These are phyloP conservation scores for Lunularia cruciata DNA, from an alignment of 225 moss, liverwort and hornwort genomes.

Conservation along the genomic window DNA sequence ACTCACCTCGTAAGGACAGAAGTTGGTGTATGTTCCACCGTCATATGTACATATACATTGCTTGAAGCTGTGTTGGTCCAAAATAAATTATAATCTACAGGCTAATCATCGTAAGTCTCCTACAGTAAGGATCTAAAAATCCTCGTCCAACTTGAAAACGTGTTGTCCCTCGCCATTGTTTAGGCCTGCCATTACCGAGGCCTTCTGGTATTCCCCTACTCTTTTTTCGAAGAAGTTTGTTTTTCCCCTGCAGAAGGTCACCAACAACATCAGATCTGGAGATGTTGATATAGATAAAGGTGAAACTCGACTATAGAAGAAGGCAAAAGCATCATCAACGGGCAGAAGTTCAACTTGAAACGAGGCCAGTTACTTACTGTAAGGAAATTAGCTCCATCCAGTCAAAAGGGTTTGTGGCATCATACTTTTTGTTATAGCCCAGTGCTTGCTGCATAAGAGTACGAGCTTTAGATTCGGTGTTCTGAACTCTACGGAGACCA, in stretches of 20 bases:
- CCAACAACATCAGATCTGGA: neutral
- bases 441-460: constrained; percentile 48
- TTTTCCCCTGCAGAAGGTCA: constrained; percentile 66
- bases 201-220: constrained; percentile 87
- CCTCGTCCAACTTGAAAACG: constrained; percentile 74
- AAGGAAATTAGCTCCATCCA: constrained; percentile 95
- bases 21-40: too few relatives aligned
- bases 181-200: constrained; percentile 73
- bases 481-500: too few relatives aligned
- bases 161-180: constrained; percentile 56
- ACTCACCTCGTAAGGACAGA: too few relatives aligned
- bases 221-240: constrained; percentile 92
- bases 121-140: constrained; percentile 44
- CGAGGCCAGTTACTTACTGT: constrained; percentile 52
- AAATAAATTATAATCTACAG: neutral
- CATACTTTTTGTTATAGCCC: constrained; percentile 70
- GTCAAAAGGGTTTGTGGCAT: constrained; percentile 72
- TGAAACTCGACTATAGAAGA: neutral
- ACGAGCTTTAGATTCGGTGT: neutral
- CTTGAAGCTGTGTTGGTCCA: too few relatives aligned
- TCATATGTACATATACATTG: too few relatives aligned
- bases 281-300: too few relatives aligned
- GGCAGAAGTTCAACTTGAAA: too few relatives aligned
- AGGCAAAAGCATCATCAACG: too few relatives aligned
- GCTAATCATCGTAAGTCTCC: neutral